Evolutionary conservation across 2,329 filamentous ascomycete genomes (phyloP), one percentile per base, ranked within the genome.

Genomic region (Dactylellina leptospora): DNA sequence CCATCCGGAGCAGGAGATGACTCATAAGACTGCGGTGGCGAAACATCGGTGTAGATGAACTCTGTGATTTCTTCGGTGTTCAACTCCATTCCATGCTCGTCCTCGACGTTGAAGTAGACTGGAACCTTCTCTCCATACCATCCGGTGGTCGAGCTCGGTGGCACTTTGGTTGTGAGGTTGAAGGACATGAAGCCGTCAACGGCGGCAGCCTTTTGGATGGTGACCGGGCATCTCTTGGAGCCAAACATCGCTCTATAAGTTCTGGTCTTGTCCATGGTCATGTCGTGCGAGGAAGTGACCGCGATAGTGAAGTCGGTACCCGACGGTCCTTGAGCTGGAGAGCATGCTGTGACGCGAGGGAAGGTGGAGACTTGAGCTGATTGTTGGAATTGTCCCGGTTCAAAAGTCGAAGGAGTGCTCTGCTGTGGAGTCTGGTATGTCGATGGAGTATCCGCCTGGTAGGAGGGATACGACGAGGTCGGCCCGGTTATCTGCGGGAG

Each of bases 281-380:
- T 85, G 64, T 71, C 96, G 81, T 77, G 96, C 89, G 81, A 90
- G 91, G 90, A 89, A 56, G 88, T 87, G 27, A 96, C 85, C 78
- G 90, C 89, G 74, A 96, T 84, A 70, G 85, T 84, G 8, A 96
- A 82, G 76, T 88, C 88, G 18, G 89, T 90, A 59, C 90, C 90
- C 77, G 85, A 84, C 30, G 83, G 81, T 44, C 92, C 93, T 77
- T 86, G 84, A 45, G 82, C 81, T 16, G 93, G 93, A 70, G 87
- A 84, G 79, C 86, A 91, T 68, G 89, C 89, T 69, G 88, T 83
- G 74, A 96, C 82, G 77, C 88, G 84, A 66, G 84, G 80, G 77
- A 85, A 85, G 71, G 85, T 85, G 76, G 86, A 81, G 30, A 86
- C 81, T 59, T 86, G 82, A 78, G 93, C 84, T 80, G 91, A 91